Evolutionary conservation across 2,329 filamentous ascomycete genomes (phyloP).

Genomic region (Penicillium psychrosexuale): DNA sequence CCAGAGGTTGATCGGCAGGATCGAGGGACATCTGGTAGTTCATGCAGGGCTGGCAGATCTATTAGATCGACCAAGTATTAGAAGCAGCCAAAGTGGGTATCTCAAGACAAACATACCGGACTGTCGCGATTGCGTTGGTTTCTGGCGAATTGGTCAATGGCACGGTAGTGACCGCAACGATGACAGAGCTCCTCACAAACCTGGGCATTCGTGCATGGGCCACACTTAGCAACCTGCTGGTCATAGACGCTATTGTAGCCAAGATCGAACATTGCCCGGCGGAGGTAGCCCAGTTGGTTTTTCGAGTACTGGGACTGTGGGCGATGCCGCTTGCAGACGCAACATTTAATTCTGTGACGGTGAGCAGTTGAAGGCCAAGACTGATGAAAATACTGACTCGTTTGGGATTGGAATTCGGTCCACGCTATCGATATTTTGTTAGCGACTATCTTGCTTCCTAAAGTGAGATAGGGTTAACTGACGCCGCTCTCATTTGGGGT

Average conservation of each 20-base stretch:
- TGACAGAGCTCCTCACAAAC: slow-evolving; percentile 1
- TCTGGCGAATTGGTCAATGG: slow-evolving; percentile 3
- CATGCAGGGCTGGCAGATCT: slow-evolving; percentile 10
- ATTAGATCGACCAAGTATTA: not conserved
- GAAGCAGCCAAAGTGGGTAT: too few relatives aligned
- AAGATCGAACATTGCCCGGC: not conserved
- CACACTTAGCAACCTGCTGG: slow-evolving; percentile 6
- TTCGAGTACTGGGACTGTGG: not conserved
- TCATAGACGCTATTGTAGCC: not conserved
- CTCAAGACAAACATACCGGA: not conserved
- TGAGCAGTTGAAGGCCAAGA: not conserved
- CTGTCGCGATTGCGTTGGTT: slow-evolving; percentile 6
- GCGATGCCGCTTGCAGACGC: slow-evolving; percentile 3
- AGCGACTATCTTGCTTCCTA: not conserved
- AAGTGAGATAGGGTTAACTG: not conserved
- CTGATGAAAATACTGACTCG: not conserved
- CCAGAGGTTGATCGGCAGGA: not conserved
- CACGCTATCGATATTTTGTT: not conserved
- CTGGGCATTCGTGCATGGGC: slow-evolving; percentile 1
- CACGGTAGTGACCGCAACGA: slow-evolving; percentile 2
- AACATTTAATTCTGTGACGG: slow-evolving; percentile 5
- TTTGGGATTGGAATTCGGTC: not conserved
- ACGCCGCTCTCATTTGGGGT: not conserved
- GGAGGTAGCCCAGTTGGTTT: slow-evolving; percentile 4
- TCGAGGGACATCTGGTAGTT: slow-evolving; percentile 11